These are phyloP conservation scores for Sonneratia caseolaris DNA, from an alignment of 345 rosid genomes.

Conservation along the genomic window DNA sequence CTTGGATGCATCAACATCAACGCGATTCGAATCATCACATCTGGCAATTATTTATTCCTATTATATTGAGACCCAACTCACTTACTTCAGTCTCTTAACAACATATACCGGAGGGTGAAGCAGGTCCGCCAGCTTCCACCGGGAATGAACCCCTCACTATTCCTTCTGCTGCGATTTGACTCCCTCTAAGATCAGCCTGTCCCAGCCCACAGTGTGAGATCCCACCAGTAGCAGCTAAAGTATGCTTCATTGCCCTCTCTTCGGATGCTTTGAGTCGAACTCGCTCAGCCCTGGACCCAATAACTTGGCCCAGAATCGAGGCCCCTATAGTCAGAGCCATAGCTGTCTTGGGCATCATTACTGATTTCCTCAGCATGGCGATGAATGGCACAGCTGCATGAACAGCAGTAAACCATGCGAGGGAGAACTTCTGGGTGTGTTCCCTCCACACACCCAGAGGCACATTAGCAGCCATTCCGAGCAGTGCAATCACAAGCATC, in stretches of 20 bases:
- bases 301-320: constrained; percentile 73
- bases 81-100: background rate
- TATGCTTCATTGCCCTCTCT: constrained; percentile 17
- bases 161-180: background rate
- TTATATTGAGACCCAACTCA: background rate
- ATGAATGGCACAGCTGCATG: constrained; percentile 95
- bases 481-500: constrained; percentile 61
- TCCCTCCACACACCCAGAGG: constrained; percentile 87
- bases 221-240: background rate
- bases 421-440: constrained; percentile 72
- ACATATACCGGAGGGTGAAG: background rate
- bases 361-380: constrained; percentile 84
- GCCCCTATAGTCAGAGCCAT: constrained; percentile 86
- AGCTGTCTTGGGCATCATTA: constrained; percentile 75
- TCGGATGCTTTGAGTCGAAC: constrained; percentile 40
- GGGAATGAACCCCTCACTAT: background rate
- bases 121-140: background rate
- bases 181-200: background rate
- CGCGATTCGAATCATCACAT: background rate
- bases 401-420: constrained; percentile 73
- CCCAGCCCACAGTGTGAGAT: background rate
- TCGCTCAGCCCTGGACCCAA: constrained; percentile 87
- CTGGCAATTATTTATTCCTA: background rate
- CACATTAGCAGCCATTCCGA: constrained; percentile 84
- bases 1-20: too few species aligned